phyloP scores from a whole-genome alignment of 2,329 filamentous ascomycete genomes.

The Epichloe scottii region DNA sequence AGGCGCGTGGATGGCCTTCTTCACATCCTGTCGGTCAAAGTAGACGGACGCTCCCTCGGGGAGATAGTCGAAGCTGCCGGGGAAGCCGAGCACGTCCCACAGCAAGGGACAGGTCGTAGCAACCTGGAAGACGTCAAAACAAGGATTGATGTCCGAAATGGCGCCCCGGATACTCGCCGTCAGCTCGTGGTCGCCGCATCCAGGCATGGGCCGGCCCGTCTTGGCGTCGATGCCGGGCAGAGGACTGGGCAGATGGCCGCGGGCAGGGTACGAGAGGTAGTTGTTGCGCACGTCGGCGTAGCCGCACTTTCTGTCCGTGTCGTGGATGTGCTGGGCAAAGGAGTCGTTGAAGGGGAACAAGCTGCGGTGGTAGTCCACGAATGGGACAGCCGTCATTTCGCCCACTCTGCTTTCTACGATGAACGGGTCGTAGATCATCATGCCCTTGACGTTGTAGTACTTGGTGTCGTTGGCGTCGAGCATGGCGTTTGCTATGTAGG shows the following conservation, averaged over 20 bases:
- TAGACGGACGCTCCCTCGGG: constrained; percentile 44
- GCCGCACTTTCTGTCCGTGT: constrained; percentile 36
- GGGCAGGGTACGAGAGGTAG: constrained; percentile 54
- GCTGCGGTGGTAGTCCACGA: constrained; percentile 49
- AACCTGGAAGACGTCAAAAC: constrained; percentile 62
- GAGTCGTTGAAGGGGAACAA: constrained; percentile 36
- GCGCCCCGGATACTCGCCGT: constrained; percentile 44
- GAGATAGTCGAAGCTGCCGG: constrained; percentile 49
- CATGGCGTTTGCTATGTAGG: constrained; percentile 59
- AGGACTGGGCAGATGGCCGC: constrained; percentile 22
- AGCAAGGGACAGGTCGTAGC: constrained; percentile 56
- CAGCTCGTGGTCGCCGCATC: constrained; percentile 37
- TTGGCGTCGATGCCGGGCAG: constrained; percentile 14
- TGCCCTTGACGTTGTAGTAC: constrained; percentile 54
- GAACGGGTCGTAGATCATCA: constrained; percentile 59
- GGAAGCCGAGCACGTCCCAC: constrained; percentile 61
- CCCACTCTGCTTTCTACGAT: constrained; percentile 35
- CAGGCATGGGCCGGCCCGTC: constrained; percentile 18
- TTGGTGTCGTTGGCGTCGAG: constrained; percentile 48
- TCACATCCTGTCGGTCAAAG: constrained; percentile 58
- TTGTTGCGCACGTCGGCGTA: constrained; percentile 43
- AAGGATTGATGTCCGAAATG: constrained; percentile 52
- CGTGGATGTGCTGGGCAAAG: constrained; percentile 18
- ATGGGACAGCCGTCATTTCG: constrained; percentile 38
- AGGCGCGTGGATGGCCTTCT: constrained; percentile 54